Evolutionary conservation across 129 eudicot genomes (phyloP).

Genomic region (Dittrichia graveolens): DNA sequence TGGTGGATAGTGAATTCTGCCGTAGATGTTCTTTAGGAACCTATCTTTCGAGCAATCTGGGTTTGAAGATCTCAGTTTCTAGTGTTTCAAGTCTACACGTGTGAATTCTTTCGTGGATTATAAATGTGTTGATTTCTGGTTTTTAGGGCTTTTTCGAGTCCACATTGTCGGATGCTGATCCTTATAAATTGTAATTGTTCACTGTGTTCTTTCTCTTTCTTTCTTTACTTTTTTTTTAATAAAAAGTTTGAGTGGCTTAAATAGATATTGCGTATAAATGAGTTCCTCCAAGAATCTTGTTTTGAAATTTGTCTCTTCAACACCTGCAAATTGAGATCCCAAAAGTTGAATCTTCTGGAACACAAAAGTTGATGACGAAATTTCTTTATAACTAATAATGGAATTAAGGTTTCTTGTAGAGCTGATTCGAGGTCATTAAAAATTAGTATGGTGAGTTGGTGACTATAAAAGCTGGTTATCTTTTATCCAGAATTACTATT

Average conservation of each 20-base stretch:
- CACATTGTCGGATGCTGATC: constrained; percentile 6
- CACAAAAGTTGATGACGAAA: not conserved
- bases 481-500: not conserved
- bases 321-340: not conserved
- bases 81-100: not conserved
- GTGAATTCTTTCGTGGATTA: not conserved
- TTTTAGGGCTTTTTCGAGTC: constrained; percentile 16
- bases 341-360: not conserved
- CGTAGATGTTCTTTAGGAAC: not conserved
- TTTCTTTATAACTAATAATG: no score
- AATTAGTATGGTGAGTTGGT: no score
- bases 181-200: not conserved
- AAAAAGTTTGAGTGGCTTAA: not conserved
- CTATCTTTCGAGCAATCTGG: not conserved
- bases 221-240: not conserved
- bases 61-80: constrained; percentile 17
- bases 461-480: no score
- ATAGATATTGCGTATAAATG: not conserved
- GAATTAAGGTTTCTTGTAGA: not conserved
- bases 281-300: not conserved
- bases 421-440: not conserved
- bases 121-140: constrained; percentile 7
- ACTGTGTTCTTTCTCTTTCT: not conserved
- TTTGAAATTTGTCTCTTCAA: constrained; percentile 6
- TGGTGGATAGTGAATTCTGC: not conserved